These are phyloP conservation scores for Coccinonectria pachysandricola DNA, from an alignment of 2,329 filamentous ascomycete genomes.

Conservation along the genomic window DNA sequence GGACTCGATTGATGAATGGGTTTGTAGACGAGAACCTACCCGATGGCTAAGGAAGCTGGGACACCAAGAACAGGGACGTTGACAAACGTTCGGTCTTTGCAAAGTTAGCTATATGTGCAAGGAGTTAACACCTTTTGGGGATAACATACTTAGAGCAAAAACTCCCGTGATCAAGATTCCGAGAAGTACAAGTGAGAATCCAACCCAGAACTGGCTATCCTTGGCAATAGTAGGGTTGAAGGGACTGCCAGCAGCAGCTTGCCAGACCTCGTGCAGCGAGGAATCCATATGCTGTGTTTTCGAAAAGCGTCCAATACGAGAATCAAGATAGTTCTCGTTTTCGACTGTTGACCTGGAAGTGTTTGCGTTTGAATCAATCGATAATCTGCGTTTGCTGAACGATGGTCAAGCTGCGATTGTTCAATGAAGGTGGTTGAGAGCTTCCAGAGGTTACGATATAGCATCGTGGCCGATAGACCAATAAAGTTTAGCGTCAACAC, in stretches of 20 bases:
- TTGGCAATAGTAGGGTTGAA: slow-evolving; percentile 76
- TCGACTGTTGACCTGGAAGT: slow-evolving; percentile 1
- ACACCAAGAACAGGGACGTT: slow-evolving; percentile 70
- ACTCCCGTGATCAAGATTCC: slow-evolving; percentile 65
- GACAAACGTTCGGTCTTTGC: slow-evolving; percentile 65
- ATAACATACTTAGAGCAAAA: slow-evolving; percentile 71
- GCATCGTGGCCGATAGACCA: slow-evolving; percentile 25
- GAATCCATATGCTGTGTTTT: slow-evolving; percentile 53
- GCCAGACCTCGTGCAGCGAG: slow-evolving; percentile 83
- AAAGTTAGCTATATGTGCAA: slow-evolving; percentile 12
- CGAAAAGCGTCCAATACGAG: neutral
- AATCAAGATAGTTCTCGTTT: neutral
- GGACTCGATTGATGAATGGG: neutral
- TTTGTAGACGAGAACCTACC: slow-evolving; percentile 47
- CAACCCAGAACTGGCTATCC: slow-evolving; percentile 72
- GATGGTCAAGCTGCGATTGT: slow-evolving; percentile 10
- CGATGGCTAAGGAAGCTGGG: slow-evolving; percentile 80
- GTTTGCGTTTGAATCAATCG: slow-evolving; percentile 1
- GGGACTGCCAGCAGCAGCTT: slow-evolving; percentile 78
- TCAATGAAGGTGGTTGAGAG: slow-evolving; percentile 14
- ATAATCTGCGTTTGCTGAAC: slow-evolving; percentile 3
- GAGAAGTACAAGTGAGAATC: slow-evolving; percentile 61
- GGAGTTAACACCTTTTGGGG: neutral
- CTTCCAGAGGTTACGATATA: slow-evolving; percentile 21
- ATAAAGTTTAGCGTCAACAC: slow-evolving; percentile 21